A percentile compares a stretch with the other conserved stretches of the same genome.
Conservation (phyloP, 805 yeast species). For the Ogataea philodendri region DNA sequence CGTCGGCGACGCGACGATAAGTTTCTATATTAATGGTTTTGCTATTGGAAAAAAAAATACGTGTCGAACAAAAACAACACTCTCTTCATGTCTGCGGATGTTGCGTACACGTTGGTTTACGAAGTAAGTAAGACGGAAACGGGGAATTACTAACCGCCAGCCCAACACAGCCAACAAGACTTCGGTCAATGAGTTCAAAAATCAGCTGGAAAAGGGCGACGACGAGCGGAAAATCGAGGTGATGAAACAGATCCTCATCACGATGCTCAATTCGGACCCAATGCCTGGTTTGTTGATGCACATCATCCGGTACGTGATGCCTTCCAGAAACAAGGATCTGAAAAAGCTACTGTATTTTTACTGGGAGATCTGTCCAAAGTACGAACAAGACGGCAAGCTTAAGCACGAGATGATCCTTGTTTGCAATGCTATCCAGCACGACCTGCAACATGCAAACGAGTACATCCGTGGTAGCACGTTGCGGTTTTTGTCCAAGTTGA, state of each 20-base stretch:
- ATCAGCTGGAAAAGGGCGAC: constrained; percentile 79
- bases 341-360: constrained; percentile 91
- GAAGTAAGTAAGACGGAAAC: constrained; percentile 40
- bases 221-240: constrained; percentile 86
- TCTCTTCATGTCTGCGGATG: constrained; percentile 31
- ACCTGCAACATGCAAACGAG: constrained; percentile 97
- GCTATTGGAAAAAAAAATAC: constrained; percentile 15
- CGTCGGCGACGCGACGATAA: constrained; percentile 12
- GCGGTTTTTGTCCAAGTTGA: constrained; percentile 84
- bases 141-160: constrained; percentile 25
- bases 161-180: constrained; percentile 63
- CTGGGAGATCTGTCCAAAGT: constrained; percentile 97
- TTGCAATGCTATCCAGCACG: constrained; percentile 96
- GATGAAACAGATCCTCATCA: constrained; percentile 82
- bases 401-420: constrained; percentile 98
- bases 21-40: neutral
- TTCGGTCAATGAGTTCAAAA: constrained; percentile 69
- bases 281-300: constrained; percentile 94
- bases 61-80: constrained; percentile 17
- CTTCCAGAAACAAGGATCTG: constrained; percentile 84
- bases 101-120: constrained; percentile 75
- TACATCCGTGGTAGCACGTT: constrained; percentile 93
- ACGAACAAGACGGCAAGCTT: constrained; percentile 83
- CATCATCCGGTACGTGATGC: constrained; percentile 95
- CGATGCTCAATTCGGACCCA: constrained; percentile 90